phyloP scores from a whole-genome alignment of 2,329 filamentous ascomycete genomes.

The Phoma sp. region DNA sequence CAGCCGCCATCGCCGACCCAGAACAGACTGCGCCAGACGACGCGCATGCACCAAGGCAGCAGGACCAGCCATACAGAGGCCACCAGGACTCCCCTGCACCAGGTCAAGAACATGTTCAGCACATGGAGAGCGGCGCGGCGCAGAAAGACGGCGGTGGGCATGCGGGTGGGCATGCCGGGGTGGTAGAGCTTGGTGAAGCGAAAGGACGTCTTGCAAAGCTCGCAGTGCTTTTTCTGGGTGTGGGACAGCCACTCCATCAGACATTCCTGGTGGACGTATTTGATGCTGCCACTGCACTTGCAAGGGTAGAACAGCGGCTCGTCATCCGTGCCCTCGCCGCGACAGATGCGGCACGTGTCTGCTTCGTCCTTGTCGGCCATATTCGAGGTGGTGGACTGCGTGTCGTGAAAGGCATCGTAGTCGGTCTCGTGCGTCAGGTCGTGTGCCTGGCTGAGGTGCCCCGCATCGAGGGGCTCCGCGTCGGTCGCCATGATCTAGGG shows the following conservation, averaged over 20 bases:
- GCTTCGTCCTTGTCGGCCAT: slow-evolving; percentile 57
- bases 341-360: slow-evolving; percentile 96
- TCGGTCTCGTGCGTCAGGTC: slow-evolving; percentile 5
- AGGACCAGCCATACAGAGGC: slow-evolving; percentile 85
- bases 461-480: slow-evolving; percentile 21
- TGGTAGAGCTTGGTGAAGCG: slow-evolving; percentile 98
- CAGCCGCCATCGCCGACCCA: slow-evolving; percentile 87
- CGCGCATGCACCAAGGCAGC: slow-evolving; percentile 88
- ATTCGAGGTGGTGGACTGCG: slow-evolving; percentile 49
- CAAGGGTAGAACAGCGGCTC: slow-evolving; percentile 97
- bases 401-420: slow-evolving; percentile 10
- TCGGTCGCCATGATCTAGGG: slow-evolving; percentile 31
- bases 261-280: slow-evolving; percentile 96
- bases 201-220: slow-evolving; percentile 98
- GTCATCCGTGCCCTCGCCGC: slow-evolving; percentile 79
- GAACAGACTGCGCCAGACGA: slow-evolving; percentile 91
- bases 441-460: slow-evolving; percentile 21
- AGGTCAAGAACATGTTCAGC: slow-evolving; percentile 73
- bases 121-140: slow-evolving; percentile 78
- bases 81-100: slow-evolving; percentile 80
- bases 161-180: slow-evolving; percentile 84
- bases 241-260: slow-evolving; percentile 99
- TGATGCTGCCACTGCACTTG: slow-evolving; percentile 99
- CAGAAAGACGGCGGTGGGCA: slow-evolving; percentile 82
- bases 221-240: slow-evolving; percentile 99